phyloP scores from a whole-genome alignment of 2,329 filamentous ascomycete genomes.

The Pseudogymnoascus sp. region DNA sequence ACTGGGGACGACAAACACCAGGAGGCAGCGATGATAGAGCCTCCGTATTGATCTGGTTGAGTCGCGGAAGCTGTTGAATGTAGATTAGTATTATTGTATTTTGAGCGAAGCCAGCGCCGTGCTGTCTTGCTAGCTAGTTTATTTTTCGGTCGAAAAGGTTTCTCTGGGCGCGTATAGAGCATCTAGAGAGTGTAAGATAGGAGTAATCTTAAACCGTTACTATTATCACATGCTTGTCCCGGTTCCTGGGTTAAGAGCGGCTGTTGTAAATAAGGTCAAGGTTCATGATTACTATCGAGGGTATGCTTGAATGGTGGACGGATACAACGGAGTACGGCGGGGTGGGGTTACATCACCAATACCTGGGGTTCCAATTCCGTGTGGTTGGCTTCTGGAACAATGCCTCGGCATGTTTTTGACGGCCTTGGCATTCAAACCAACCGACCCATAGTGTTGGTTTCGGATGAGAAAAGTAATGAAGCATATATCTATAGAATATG shows the following conservation, averaged over 20 bases:
- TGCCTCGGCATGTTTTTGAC: background rate
- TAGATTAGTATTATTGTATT: slow-evolving; percentile 7
- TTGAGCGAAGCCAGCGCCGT: slow-evolving; percentile 7
- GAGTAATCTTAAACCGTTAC: slow-evolving; percentile 1
- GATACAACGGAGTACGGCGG: background rate
- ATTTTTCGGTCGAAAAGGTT: background rate
- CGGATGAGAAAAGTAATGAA: background rate
- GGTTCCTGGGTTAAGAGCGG: background rate
- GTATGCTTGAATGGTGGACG: background rate
- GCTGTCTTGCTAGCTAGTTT: background rate
- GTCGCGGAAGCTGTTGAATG: background rate
- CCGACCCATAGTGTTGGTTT: background rate
- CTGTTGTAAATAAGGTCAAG: background rate
- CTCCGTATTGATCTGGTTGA: background rate
- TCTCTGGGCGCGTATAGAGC: slow-evolving; percentile 1
- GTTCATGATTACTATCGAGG: background rate
- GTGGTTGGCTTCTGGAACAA: slow-evolving; percentile 2
- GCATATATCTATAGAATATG: background rate
- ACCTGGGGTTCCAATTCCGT: background rate
- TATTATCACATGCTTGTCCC: slow-evolving; percentile 4
- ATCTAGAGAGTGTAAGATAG: slow-evolving; percentile 7
- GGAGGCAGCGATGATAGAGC: slow-evolving; percentile 3
- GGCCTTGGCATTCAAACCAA: background rate
- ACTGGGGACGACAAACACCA: slow-evolving; percentile 19
- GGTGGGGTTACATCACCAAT: background rate